Evolutionary conservation across 257 asterid species (phyloP).

Genomic region (Solanum peruvianum): DNA sequence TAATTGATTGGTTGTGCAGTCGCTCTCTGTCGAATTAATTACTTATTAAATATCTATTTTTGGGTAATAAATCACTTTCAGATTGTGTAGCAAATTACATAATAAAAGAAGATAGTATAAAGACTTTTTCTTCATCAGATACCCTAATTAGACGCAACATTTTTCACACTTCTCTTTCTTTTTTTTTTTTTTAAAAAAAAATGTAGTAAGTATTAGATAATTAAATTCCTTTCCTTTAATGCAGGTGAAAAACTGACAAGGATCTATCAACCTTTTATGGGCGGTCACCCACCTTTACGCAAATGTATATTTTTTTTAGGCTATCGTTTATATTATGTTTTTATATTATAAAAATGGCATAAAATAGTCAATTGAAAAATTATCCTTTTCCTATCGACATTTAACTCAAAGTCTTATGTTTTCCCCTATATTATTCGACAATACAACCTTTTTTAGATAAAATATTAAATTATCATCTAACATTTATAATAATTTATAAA

Average conservation of each 20-base stretch:
- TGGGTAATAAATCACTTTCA: not conserved
- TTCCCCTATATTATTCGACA: not conserved
- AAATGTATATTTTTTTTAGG: not conserved
- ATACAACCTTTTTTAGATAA: not conserved
- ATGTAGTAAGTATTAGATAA: not conserved
- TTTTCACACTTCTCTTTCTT: not conserved
- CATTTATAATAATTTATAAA: not conserved
- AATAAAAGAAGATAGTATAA: not conserved
- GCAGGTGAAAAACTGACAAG: not conserved
- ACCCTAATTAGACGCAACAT: not conserved
- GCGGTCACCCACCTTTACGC: not conserved
- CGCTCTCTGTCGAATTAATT: not conserved
- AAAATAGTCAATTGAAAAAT: not conserved
- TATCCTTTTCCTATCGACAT: not conserved
- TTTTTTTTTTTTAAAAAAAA: accelerated
- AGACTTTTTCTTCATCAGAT: not conserved
- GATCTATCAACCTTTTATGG: not conserved
- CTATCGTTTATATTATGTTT: not conserved
- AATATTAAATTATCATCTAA: not conserved
- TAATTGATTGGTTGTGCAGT: not conserved
- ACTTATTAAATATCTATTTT: not conserved
- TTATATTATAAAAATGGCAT: not conserved
- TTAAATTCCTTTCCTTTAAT: not conserved
- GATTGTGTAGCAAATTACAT: not conserved
- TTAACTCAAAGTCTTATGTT: not conserved